phyloP scores from a whole-genome alignment of 192 early-diverging fungal genomes.

The Physocladia obscura region DNA sequence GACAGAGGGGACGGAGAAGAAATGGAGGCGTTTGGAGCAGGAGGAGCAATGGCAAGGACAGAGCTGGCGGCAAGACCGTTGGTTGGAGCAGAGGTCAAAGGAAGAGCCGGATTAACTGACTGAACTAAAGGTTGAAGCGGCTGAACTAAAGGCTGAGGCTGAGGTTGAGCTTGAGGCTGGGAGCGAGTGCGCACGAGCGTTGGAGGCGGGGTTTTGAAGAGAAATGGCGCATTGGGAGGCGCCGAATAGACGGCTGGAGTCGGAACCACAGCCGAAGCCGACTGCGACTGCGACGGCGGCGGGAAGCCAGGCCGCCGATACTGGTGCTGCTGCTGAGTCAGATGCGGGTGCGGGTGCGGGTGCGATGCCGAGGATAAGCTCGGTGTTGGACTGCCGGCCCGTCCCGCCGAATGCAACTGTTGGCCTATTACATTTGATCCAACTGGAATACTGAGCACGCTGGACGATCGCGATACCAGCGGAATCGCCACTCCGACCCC shows the following conservation, averaged over 20 bases:
- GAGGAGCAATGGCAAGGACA: neutral
- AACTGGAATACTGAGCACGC: neutral
- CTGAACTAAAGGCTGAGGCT: neutral
- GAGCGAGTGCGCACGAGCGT: neutral
- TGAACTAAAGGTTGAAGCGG: neutral
- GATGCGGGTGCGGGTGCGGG: neutral
- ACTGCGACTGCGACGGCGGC: neutral
- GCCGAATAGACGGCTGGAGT: neutral
- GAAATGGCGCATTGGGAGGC: neutral
- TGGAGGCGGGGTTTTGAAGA: neutral
- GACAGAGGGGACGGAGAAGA: neutral
- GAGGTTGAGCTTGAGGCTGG: neutral
- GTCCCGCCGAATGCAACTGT: neutral
- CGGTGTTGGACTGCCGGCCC: neutral
- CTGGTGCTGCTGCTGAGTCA: neutral
- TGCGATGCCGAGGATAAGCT: neutral
- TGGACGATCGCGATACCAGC: neutral
- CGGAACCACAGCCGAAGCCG: too few relatives aligned
- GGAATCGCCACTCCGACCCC: neutral
- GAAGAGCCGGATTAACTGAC: neutral
- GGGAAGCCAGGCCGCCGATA: neutral
- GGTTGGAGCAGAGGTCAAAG: neutral
- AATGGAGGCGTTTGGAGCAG: neutral
- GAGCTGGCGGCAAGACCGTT: neutral
- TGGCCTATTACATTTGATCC: too few relatives aligned